Evolutionary conservation across 192 early-diverging fungal species (phyloP).

Genomic region (Chytriomyces sp.): DNA sequence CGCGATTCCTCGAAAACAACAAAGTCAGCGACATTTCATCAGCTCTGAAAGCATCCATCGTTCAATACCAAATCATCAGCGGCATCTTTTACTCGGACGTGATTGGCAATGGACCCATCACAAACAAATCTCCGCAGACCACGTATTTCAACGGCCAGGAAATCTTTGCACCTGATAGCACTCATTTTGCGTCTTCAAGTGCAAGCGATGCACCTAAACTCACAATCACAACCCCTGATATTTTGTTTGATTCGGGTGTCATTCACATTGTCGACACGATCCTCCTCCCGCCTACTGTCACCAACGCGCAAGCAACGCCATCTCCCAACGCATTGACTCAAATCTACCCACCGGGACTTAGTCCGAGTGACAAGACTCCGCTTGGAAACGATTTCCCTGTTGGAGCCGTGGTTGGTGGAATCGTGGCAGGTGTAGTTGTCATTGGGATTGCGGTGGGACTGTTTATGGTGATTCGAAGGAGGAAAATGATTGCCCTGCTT

Average conservation of each 20-base stretch:
- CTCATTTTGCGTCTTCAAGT: conserved; percentile 8
- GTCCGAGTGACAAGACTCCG: conserved; percentile 1
- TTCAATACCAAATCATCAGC: conserved; percentile 32
- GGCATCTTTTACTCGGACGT: conserved; percentile 33
- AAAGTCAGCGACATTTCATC: neutral
- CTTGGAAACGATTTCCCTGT: conserved; percentile 33
- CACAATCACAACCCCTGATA: conserved; percentile 28
- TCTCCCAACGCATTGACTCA: conserved; percentile 2
- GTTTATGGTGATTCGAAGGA: conserved; percentile 11
- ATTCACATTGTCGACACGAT: conserved; percentile 42
- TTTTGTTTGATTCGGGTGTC: conserved; percentile 38
- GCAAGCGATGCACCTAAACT: conserved; percentile 2
- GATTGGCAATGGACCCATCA: neutral
- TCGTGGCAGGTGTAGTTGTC: conserved; percentile 26
- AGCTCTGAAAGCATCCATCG: conserved; percentile 20
- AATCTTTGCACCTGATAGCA: conserved; percentile 6
- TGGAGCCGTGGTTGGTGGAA: conserved; percentile 36
- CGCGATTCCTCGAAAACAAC: conserved; percentile 9
- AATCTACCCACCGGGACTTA: conserved; percentile 26
- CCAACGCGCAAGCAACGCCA: conserved; percentile 30
- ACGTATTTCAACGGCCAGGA: conserved; percentile 21
- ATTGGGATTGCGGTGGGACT: conserved; percentile 17
- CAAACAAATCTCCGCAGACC: neutral
- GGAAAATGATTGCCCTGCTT: conserved; percentile 27
- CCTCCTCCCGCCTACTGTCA: conserved; percentile 21